A percentile compares a stretch with the other conserved stretches of the same genome.
Conservation (phyloP, 371 early-diverging fungal species). For the Modicella reniformis region DNA sequence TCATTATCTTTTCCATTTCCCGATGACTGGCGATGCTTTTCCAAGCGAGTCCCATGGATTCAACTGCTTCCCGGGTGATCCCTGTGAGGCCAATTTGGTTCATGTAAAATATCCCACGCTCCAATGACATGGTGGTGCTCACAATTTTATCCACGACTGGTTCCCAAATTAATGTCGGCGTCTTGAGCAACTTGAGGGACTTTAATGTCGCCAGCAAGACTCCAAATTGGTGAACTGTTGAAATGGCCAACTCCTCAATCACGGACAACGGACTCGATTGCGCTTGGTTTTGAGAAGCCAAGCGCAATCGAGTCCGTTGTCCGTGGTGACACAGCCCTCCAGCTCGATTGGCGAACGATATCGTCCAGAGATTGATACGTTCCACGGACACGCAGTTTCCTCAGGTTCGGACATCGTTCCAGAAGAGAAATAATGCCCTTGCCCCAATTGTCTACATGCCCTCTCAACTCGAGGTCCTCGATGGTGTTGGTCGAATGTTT, state of each 20-base stretch:
- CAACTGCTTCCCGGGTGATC: not conserved
- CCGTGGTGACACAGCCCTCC: not conserved
- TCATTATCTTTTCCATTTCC: no score
- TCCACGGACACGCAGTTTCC: not conserved
- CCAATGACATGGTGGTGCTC: not conserved
- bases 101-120: not conserved
- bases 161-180: not conserved
- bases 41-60: no score
- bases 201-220: not conserved
- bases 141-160: not conserved
- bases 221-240: not conserved
- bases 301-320: not conserved
- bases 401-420: constrained; percentile 1
- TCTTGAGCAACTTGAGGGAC: not conserved
- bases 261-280: no score
- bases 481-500: not conserved
- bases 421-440: not conserved
- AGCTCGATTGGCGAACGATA: not conserved
- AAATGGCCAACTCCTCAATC: not conserved
- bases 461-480: not conserved
- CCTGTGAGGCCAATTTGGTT: not conserved
- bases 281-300: no score
- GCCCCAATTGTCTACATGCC: no score
- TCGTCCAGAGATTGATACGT: not conserved
- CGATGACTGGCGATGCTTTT: no score